phyloP scores from a whole-genome alignment of 371 early-diverging fungal genomes.

The Mucor indicus region DNA sequence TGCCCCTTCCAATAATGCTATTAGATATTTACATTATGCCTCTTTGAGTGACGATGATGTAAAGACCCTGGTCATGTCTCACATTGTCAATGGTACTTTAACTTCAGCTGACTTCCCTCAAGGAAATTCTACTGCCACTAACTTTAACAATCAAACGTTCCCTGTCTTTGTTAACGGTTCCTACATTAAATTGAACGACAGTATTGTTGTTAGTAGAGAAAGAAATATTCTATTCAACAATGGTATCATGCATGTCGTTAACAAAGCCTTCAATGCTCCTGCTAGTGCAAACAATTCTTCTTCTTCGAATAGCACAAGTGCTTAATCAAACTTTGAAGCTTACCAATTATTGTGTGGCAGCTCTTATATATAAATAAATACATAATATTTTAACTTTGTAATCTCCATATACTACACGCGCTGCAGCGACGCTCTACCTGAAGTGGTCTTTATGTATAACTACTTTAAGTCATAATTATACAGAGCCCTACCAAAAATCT shows the following conservation, averaged over 20 bases:
- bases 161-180: constrained; percentile 13
- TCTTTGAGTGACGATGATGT: constrained; percentile 8
- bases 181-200: constrained; percentile 27
- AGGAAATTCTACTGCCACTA: constrained; percentile 6
- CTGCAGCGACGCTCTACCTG: too few species aligned
- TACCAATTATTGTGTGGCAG: too few species aligned
- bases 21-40: constrained; percentile 4
- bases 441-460: too few species aligned
- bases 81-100: constrained; percentile 39
- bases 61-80: constrained; percentile 18
- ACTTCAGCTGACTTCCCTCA: constrained; percentile 34
- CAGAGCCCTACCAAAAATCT: too few species aligned
- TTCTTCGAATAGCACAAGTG: too few species aligned
- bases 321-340: too few species aligned
- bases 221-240: constrained; percentile 39
- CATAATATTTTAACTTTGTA: too few species aligned
- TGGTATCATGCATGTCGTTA: constrained; percentile 50
- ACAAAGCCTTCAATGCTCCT: constrained; percentile 16
- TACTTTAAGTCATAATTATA: too few species aligned
- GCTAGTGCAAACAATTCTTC: too few species aligned
- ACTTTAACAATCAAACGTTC: constrained; percentile 6
- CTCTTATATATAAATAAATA: too few species aligned
- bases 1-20: constrained; percentile 28
- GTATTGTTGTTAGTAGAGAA: constrained; percentile 26
- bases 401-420: too few species aligned